Evolutionary conservation across 1,284 basidiomycete genomes (phyloP).

Genomic region (Pseudozyma sp.): DNA sequence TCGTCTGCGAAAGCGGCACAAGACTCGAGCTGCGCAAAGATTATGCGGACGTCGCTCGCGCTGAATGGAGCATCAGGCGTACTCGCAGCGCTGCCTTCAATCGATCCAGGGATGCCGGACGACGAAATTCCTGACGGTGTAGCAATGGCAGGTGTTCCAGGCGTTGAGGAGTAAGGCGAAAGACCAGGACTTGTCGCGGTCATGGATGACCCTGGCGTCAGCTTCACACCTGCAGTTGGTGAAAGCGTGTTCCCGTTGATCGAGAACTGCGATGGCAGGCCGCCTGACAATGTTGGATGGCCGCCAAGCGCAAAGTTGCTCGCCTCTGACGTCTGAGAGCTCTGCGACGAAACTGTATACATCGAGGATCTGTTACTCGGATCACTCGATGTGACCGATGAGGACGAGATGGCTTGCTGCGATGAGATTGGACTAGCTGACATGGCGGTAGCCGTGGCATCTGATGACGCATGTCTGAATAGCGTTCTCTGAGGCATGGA

Average conservation of each 20-base stretch:
- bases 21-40: conserved; percentile 83
- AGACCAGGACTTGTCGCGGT: conserved; percentile 2
- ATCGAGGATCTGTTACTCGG: conserved; percentile 63
- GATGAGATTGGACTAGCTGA: conserved; percentile 19
- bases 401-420: conserved; percentile 25
- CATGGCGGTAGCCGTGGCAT: conserved; percentile 19
- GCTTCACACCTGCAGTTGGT: conserved; percentile 8
- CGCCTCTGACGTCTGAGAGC: conserved; percentile 54
- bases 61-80: conserved; percentile 73
- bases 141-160: conserved; percentile 28
- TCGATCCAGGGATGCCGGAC: conserved; percentile 2
- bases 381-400: conserved; percentile 48
- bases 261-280: conserved; percentile 24
- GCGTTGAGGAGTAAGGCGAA: conserved; percentile 22
- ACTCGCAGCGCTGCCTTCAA: conserved; percentile 8
- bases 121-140: conserved; percentile 15
- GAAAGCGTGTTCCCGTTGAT: conserved; percentile 27
- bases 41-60: conserved; percentile 77
- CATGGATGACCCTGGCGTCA: conserved; percentile 4
- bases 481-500: conserved; percentile 23
- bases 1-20: conserved; percentile 79
- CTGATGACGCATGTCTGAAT: conserved; percentile 42
- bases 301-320: conserved; percentile 29
- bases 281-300: conserved; percentile 12
- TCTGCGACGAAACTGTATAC: conserved; percentile 61